Conservation (phyloP, 495 filamentous ascomycete genomes). For the Umbilicaria muhlenbergii region DNA sequence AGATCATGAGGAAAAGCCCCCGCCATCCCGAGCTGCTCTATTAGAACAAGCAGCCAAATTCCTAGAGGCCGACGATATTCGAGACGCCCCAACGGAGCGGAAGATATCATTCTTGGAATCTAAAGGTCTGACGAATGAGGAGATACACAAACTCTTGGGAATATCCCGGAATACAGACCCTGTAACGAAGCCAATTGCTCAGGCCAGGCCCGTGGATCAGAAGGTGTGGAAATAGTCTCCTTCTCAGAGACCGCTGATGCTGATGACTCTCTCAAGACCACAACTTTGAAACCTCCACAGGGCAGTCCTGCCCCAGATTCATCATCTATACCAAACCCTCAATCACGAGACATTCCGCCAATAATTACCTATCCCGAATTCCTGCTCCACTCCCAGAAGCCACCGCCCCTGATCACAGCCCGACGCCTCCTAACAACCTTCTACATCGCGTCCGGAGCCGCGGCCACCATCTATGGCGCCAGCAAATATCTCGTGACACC, state of each 20-base stretch:
- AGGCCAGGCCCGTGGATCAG: too few relatives aligned
- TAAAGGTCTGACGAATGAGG: constrained; percentile 55
- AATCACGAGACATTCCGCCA: constrained; percentile 46
- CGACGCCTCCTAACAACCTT: constrained; percentile 59
- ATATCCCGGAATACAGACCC: constrained; percentile 20
- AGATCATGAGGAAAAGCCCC: constrained; percentile 11
- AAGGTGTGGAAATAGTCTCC: too few relatives aligned
- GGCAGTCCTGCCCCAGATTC: constrained; percentile 10
- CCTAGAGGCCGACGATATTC: constrained; percentile 64
- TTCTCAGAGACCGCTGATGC: too few relatives aligned
- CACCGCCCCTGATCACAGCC: constrained; percentile 66
- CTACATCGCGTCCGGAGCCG: constrained; percentile 56
- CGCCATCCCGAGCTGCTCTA: constrained; percentile 24
- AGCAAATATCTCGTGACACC: constrained; percentile 69
- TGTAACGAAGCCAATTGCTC: background rate
- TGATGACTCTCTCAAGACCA: background rate
- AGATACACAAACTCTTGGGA: constrained; percentile 53
- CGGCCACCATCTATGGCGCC: constrained; percentile 61
- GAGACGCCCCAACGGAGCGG: constrained; percentile 48
- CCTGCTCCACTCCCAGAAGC: constrained; percentile 45
- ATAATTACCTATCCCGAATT: constrained; percentile 98
- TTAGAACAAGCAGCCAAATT: constrained; percentile 63
- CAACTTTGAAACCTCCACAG: constrained; percentile 2
- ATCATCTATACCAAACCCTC: constrained; percentile 7
- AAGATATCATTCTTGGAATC: constrained; percentile 65